These are phyloP conservation scores for Eucalyptus pauciflora DNA, from an alignment of 345 rosid genomes.

Conservation along the genomic window DNA sequence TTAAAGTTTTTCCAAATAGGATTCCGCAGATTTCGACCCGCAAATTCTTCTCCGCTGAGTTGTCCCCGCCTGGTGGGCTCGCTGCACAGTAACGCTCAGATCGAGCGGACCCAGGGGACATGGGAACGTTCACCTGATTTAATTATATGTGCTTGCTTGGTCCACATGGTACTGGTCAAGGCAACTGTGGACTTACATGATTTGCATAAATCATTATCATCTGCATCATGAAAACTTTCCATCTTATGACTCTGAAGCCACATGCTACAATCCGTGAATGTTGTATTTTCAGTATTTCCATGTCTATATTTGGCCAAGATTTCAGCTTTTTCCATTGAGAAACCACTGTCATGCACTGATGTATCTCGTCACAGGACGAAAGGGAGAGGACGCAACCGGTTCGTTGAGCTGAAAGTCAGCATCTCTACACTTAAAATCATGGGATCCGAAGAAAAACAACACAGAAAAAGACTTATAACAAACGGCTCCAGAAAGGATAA, in stretches of 20 bases:
- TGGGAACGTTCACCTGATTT: neutral
- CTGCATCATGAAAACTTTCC: neutral
- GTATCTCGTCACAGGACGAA: neutral
- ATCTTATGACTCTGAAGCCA: neutral
- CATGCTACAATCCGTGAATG: neutral
- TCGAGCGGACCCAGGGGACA: neutral
- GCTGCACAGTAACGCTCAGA: neutral
- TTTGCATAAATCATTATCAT: neutral
- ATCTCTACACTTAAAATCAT: slow-evolving; percentile 25
- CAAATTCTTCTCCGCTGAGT: neutral
- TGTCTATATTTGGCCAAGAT: neutral
- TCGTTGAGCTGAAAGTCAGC: slow-evolving; percentile 3
- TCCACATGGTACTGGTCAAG: neutral
- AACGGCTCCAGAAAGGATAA: neutral
- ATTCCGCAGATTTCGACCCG: neutral
- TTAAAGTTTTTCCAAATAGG: neutral
- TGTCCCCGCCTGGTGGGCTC: neutral
- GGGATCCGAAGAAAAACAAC: slow-evolving; percentile 10
- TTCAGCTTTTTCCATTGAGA: neutral
- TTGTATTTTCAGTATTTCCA: neutral
- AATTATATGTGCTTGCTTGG: neutral
- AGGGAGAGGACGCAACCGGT: neutral
- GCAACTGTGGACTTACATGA: neutral
- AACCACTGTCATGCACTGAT: neutral
- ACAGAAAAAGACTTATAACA: neutral